Evolutionary conservation across 169 alveolate species (phyloP).

Genomic region (Cryptosporidium bovis): DNA sequence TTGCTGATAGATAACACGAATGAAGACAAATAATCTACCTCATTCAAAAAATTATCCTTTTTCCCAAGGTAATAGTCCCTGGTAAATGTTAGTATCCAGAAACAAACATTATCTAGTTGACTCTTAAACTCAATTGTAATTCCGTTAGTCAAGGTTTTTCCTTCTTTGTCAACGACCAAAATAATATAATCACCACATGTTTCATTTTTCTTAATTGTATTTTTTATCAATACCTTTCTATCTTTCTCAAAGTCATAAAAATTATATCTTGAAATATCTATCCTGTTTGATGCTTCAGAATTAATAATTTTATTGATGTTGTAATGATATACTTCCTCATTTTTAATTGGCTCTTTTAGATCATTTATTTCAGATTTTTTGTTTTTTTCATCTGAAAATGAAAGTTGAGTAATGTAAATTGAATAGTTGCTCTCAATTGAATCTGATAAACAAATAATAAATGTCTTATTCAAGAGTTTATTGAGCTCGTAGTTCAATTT

Average conservation of each 20-base stretch:
- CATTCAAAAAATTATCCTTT: no score
- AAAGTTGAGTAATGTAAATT: slow-evolving; percentile 37
- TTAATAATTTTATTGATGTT: neutral
- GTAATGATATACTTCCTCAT: neutral
- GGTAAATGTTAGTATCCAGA: slow-evolving; percentile 25
- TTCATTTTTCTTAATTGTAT: neutral
- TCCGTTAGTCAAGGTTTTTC: neutral
- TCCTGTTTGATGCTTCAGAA: neutral
- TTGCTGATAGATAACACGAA: neutral
- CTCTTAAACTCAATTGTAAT: neutral
- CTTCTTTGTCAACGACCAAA: neutral
- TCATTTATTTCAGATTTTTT: neutral
- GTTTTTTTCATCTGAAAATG: neutral
- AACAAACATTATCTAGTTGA: neutral
- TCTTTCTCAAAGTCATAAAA: neutral
- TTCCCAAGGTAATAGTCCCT: neutral
- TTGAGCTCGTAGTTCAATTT: slow-evolving; percentile 1
- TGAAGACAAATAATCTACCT: neutral
- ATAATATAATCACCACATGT: slow-evolving; percentile 1
- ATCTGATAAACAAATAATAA: slow-evolving; percentile 54
- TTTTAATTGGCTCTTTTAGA: neutral
- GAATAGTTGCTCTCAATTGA: slow-evolving; percentile 31
- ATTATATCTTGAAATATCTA: neutral
- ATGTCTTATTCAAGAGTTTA: slow-evolving; percentile 7
- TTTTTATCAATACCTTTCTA: slow-evolving; percentile 10